These are phyloP conservation scores for Psilocybe subaeruginosa DNA, from an alignment of 768 basidiomycete genomes.

Conservation along the genomic window DNA sequence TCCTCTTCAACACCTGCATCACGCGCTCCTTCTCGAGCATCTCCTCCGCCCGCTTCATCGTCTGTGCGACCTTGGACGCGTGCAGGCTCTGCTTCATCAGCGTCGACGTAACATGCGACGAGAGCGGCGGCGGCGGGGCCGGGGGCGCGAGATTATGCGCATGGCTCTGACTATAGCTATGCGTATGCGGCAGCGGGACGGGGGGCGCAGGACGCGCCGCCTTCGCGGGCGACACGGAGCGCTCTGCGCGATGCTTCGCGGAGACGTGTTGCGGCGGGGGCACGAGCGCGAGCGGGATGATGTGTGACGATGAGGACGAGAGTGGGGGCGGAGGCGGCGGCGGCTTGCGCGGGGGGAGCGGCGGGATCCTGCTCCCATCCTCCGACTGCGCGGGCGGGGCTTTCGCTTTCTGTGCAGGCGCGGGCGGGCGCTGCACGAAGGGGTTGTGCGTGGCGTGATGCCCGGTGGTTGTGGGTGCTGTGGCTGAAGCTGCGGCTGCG, in stretches of 20 bases:
- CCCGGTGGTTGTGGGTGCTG: background rate
- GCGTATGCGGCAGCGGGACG: constrained; percentile 1
- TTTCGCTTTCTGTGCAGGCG: constrained; percentile 1
- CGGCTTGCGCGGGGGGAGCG: constrained; percentile 56
- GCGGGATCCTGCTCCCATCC: constrained; percentile 37
- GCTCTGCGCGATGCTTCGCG: constrained; percentile 10
- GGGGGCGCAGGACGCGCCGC: background rate
- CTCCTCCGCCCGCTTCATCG: constrained; percentile 69
- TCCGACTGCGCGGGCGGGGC: constrained; percentile 7
- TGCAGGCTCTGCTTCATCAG: constrained; percentile 77
- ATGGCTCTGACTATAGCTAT: constrained; percentile 8
- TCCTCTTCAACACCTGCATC: constrained; percentile 72
- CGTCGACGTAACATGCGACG: constrained; percentile 57
- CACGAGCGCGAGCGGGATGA: constrained; percentile 16
- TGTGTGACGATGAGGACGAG: background rate
- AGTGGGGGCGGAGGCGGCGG: constrained; percentile 20
- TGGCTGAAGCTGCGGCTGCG: background rate
- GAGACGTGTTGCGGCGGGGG: constrained; percentile 43
- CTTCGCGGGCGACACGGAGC: constrained; percentile 23
- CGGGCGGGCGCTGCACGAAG: constrained; percentile 30
- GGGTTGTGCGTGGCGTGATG: constrained; percentile 39
- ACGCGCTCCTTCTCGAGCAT: constrained; percentile 71
- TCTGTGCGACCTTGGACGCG: constrained; percentile 72
- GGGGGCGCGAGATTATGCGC: constrained; percentile 9
- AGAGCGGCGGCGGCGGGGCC: constrained; percentile 30